Base-by-base conservation (phyloP, 345 rosid species). In the Lepidium africanum region DNA sequence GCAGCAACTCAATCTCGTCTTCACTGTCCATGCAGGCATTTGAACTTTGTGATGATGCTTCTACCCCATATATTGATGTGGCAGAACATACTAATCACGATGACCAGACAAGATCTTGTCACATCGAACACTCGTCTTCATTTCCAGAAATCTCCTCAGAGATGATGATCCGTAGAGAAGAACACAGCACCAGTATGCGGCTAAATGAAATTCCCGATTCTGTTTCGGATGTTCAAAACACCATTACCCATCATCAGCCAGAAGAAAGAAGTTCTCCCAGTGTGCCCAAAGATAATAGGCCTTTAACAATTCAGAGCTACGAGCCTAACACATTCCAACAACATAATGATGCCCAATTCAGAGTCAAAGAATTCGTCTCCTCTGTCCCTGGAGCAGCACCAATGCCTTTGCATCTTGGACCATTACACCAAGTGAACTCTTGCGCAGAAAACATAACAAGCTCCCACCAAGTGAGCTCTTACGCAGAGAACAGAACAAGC, bases 21-120 rank as follows among this genome's bases (percentile, higher is more conserved):
- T 81, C 91, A 2, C 55, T 91, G 70, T 91, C 96, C 67, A 75
- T 84, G 77, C 96, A 87, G 71, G 87, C 89, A 33, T 81, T 80
- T 75, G 96, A 94, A 76, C 81, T 82, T 63, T 84, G 86, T 73
- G 96, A 89, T 74, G 95, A 87, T 76, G 92, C 89, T 46, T 78
- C 86, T 63, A 83, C 90, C 41, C 88, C 88, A 46, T 81, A 79
- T 76, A 63, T 77, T 59, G 87, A 73, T 79, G 65, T 73, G 92
- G 52, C 74, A 10, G 88, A 84, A 50, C 80, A 81, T 60, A 70
- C 72, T 10, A 60, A 60, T 48, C 64, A 80, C 32, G 71, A 64
- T 35, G 82, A 80, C 60, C 76, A 70, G 59, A 80, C 74, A 71
- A 57, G 60, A 59, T 72, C 72, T 43, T 59, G 70, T 42, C 61